phyloP scores from a whole-genome alignment of 2,329 filamentous ascomycete genomes.

The Penicillium sp. region DNA sequence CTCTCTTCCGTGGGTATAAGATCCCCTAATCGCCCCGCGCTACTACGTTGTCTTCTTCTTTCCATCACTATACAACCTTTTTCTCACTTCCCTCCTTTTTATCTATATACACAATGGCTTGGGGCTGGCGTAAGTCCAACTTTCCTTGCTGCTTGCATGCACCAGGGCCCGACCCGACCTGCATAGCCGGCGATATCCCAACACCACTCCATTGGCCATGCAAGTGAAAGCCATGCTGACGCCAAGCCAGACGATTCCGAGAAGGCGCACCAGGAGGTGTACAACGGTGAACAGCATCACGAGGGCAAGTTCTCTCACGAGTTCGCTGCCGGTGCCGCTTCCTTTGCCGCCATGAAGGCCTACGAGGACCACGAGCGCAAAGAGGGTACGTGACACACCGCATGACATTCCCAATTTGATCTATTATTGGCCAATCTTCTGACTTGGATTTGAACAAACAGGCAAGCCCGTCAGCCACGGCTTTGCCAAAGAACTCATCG shows the following conservation, averaged over 20 bases:
- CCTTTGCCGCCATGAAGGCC: conserved; percentile 76
- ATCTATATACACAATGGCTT: conserved; percentile 32
- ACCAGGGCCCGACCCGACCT: background rate
- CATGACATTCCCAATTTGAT: background rate
- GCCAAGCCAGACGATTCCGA: conserved; percentile 48
- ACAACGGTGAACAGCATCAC: conserved; percentile 49
- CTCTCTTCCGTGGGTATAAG: conserved; percentile 17
- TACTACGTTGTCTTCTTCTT: background rate
- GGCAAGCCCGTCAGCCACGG: conserved; percentile 68
- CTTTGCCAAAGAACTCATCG: conserved; percentile 75
- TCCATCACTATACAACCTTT: conserved; percentile 5
- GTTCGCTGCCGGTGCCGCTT: conserved; percentile 69
- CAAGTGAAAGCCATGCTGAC: conserved; percentile 5
- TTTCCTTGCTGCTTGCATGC: conserved; percentile 3
- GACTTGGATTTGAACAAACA: conserved; percentile 29
- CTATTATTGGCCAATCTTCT: background rate
- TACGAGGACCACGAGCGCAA: conserved; percentile 72
- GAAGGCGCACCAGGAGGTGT: conserved; percentile 55
- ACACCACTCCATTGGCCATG: background rate
- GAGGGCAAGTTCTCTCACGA: conserved; percentile 69
- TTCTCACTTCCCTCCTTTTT: conserved; percentile 1
- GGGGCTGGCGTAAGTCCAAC: conserved; percentile 32
- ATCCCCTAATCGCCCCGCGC: conserved; percentile 1
- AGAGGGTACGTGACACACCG: conserved; percentile 53
- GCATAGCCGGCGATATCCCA: background rate